Evolutionary conservation across 805 yeast species (phyloP).

Genomic region (Candida sphagnicola): DNA sequence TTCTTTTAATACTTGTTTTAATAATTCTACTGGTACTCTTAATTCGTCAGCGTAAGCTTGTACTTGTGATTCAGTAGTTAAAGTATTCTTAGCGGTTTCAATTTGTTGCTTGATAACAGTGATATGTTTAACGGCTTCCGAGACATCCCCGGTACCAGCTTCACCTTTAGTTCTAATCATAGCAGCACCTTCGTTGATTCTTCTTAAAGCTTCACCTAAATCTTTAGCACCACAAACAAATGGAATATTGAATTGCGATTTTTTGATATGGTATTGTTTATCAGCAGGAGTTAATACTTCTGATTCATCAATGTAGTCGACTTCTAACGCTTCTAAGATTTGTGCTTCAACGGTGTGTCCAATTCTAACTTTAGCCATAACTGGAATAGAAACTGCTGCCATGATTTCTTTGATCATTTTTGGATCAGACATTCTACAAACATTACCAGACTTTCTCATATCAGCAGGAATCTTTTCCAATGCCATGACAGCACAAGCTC

Average conservation of each 20-base stretch:
- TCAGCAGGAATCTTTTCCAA: slow-evolving; percentile 82
- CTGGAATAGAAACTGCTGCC: slow-evolving; percentile 67
- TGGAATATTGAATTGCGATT: slow-evolving; percentile 60
- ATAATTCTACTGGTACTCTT: slow-evolving; percentile 55
- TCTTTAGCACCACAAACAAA: slow-evolving; percentile 83
- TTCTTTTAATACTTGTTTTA: slow-evolving; percentile 45
- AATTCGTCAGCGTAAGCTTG: slow-evolving; percentile 49
- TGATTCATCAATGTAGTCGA: slow-evolving; percentile 80
- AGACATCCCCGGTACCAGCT: slow-evolving; percentile 85
- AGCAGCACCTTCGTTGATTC: slow-evolving; percentile 80
- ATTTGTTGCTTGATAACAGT: slow-evolving; percentile 57
- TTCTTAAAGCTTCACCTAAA: slow-evolving; percentile 76
- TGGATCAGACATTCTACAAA: slow-evolving; percentile 85
- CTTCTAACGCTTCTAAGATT: slow-evolving; percentile 63
- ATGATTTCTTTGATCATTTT: slow-evolving; percentile 70
- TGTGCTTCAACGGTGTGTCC: slow-evolving; percentile 85
- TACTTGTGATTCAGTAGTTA: slow-evolving; percentile 43
- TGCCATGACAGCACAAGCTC: slow-evolving; percentile 90
- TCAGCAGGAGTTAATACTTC: slow-evolving; percentile 85
- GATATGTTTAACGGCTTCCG: slow-evolving; percentile 78
- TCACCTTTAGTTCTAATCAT: slow-evolving; percentile 87
- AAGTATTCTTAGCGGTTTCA: slow-evolving; percentile 33
- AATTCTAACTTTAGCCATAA: slow-evolving; percentile 83
- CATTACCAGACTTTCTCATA: slow-evolving; percentile 77
- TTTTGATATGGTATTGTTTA: slow-evolving; percentile 58